Conservation (phyloP, 2,329 filamentous ascomycete species). For the Exophiala xenobiotica region DNA sequence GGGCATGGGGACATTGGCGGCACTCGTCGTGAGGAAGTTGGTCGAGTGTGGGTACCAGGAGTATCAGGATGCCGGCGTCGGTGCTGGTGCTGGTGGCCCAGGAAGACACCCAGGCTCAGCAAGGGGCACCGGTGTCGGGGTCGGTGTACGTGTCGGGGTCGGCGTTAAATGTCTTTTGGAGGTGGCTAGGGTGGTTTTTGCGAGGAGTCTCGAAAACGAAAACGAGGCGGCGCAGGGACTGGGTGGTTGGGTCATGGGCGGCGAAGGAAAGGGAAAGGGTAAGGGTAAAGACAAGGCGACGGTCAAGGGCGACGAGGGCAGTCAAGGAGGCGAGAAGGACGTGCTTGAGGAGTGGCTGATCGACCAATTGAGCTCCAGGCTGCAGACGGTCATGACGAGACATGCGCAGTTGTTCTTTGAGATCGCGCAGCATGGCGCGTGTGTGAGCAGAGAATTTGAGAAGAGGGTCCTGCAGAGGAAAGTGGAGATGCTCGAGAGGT, state of each 20-base stretch:
- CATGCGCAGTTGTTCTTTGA: constrained; percentile 16
- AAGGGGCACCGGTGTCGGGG: too few relatives aligned
- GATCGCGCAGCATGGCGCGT: constrained; percentile 15
- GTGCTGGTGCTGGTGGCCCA: too few relatives aligned
- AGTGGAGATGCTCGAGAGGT: constrained; percentile 12
- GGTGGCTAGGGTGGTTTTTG: constrained; percentile 17
- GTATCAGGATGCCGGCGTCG: constrained; percentile 4
- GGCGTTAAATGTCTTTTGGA: constrained; percentile 16
- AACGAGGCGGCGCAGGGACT: too few relatives aligned
- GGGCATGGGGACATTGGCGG: constrained; percentile 13
- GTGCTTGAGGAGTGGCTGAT: constrained; percentile 19
- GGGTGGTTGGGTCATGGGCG: too few relatives aligned
- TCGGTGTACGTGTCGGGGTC: too few relatives aligned
- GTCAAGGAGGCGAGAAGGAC: constrained; percentile 5
- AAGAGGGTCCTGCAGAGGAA: constrained; percentile 5
- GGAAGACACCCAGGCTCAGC: too few relatives aligned
- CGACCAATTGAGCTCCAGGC: constrained; percentile 2
- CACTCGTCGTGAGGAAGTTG: constrained; percentile 23
- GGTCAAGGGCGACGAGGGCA: neutral
- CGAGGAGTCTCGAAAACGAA: too few relatives aligned
- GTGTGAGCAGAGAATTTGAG: constrained; percentile 12
- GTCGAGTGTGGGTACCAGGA: constrained; percentile 9
- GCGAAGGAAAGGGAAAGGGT: neutral
- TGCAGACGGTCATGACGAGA: constrained; percentile 10
- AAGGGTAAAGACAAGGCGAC: neutral